Conservation (phyloP, 345 rosid species). For the Citrus reticulata region DNA sequence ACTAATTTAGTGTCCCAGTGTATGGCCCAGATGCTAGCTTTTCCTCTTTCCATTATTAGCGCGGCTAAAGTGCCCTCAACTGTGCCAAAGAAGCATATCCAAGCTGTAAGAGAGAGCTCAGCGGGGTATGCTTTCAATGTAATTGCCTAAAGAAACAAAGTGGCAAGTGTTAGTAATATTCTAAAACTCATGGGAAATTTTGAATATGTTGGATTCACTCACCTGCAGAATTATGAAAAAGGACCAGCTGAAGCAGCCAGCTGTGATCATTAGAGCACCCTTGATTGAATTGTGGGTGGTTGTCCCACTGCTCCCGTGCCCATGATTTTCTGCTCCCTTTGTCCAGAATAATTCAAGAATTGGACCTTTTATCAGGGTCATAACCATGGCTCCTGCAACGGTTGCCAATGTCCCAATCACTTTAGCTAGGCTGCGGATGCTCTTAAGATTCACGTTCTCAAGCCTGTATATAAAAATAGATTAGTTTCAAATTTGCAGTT, state of each 20-base stretch:
- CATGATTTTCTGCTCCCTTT: slow-evolving; percentile 29
- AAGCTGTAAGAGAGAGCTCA: slow-evolving; percentile 77
- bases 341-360: slow-evolving; percentile 51
- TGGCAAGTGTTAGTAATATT: background rate
- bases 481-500: background rate
- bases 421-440: slow-evolving; percentile 58
- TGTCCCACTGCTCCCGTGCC: slow-evolving; percentile 33
- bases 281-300: slow-evolving; percentile 45
- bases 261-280: slow-evolving; percentile 60
- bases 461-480: slow-evolving; percentile 28
- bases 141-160: slow-evolving; percentile 36
- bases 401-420: slow-evolving; percentile 71
- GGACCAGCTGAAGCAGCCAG: slow-evolving; percentile 71
- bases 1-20: slow-evolving; percentile 71
- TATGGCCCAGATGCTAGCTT: slow-evolving; percentile 51
- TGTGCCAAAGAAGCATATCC: slow-evolving; percentile 81
- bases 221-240: slow-evolving; percentile 78
- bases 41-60: slow-evolving; percentile 67
- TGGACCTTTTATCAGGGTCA: slow-evolving; percentile 81
- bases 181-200: background rate
- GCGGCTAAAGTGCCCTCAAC: slow-evolving; percentile 54
- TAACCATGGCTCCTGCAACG: slow-evolving; percentile 87
- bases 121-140: slow-evolving; percentile 65
- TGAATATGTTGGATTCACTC: background rate
- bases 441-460: slow-evolving; percentile 56